Percentiles rank a stretch among this genome's conserved stretches.
Conservation (phyloP, 768 basidiomycete species). For the Hemileccinum rubropunctum region DNA sequence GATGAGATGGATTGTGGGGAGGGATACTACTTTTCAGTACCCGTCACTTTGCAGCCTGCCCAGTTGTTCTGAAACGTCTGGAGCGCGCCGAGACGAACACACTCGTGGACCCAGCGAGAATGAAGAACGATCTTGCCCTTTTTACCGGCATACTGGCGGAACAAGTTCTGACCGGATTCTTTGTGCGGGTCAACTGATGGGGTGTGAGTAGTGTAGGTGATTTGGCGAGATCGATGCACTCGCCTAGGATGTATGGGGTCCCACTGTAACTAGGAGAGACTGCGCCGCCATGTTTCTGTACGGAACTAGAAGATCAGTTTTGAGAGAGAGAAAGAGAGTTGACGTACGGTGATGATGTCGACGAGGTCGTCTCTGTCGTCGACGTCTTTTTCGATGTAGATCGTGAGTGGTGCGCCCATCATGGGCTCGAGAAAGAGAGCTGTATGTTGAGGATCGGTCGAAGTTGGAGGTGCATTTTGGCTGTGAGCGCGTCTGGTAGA, state of each 20-base stretch:
- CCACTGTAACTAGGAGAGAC: slow-evolving; percentile 75
- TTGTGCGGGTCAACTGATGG: slow-evolving; percentile 71
- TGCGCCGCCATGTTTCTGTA: slow-evolving; percentile 73
- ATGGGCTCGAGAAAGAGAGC: slow-evolving; percentile 79
- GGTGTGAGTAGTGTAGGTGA: slow-evolving; percentile 1
- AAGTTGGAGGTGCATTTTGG: slow-evolving; percentile 24
- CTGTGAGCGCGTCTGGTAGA: slow-evolving; percentile 50
- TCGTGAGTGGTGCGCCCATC: slow-evolving; percentile 69
- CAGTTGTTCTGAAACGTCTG: slow-evolving; percentile 76
- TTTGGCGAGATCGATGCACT: slow-evolving; percentile 22
- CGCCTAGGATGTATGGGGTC: slow-evolving; percentile 78
- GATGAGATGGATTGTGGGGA: not conserved
- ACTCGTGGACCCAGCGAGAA: slow-evolving; percentile 74
- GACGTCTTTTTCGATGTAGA: slow-evolving; percentile 83
- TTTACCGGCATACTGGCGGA: slow-evolving; percentile 74
- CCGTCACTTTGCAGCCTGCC: slow-evolving; percentile 79
- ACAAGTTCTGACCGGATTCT: slow-evolving; percentile 77
- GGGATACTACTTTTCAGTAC: slow-evolving; percentile 61
- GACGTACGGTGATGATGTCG: slow-evolving; percentile 65
- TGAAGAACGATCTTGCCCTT: slow-evolving; percentile 77
- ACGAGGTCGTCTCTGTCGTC: slow-evolving; percentile 62
- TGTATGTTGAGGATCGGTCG: slow-evolving; percentile 37
- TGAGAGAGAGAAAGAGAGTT: no score
- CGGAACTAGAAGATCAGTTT: no score
- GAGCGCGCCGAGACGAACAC: slow-evolving; percentile 63